A percentile compares a stretch with the other conserved stretches of the same genome.
These are phyloP conservation scores for Chaetoscypha palmicola DNA, from an alignment of 2,329 filamentous ascomycete species.

Conservation along the genomic window DNA sequence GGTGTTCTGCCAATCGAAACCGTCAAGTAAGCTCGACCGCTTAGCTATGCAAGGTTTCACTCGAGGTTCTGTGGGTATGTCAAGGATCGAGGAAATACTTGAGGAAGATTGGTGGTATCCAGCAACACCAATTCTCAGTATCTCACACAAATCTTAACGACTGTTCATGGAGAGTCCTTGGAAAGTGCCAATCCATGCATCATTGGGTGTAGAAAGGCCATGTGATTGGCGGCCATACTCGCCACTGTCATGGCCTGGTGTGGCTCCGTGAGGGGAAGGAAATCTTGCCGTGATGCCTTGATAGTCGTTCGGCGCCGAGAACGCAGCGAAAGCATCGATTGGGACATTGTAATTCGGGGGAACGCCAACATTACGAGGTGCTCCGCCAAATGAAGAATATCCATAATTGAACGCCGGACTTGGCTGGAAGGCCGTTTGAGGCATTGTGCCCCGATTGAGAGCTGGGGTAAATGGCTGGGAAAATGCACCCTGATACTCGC, in stretches of 20 bases:
- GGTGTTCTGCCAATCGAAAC: not conserved
- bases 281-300: constrained; percentile 42
- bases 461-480: constrained; percentile 37
- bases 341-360: constrained; percentile 33
- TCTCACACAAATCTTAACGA: constrained; percentile 16
- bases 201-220: constrained; percentile 31
- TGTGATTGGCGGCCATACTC: constrained; percentile 39
- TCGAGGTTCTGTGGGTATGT: not conserved
- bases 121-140: not conserved
- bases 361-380: constrained; percentile 33
- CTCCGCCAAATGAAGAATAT: constrained; percentile 39
- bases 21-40: not conserved
- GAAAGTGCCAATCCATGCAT: constrained; percentile 56
- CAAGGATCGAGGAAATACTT: not conserved
- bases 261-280: constrained; percentile 35
- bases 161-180: constrained; percentile 65
- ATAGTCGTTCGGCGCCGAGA: constrained; percentile 38
- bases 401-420: constrained; percentile 34
- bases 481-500: constrained; percentile 35
- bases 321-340: constrained; percentile 39
- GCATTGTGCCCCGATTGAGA: constrained; percentile 35
- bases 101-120: not conserved
- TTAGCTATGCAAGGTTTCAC: not conserved
- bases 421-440: constrained; percentile 34
- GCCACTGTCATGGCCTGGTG: constrained; percentile 33